Conservation (phyloP, 495 filamentous ascomycete species). For the Melanomma pulvis-pyrius region DNA sequence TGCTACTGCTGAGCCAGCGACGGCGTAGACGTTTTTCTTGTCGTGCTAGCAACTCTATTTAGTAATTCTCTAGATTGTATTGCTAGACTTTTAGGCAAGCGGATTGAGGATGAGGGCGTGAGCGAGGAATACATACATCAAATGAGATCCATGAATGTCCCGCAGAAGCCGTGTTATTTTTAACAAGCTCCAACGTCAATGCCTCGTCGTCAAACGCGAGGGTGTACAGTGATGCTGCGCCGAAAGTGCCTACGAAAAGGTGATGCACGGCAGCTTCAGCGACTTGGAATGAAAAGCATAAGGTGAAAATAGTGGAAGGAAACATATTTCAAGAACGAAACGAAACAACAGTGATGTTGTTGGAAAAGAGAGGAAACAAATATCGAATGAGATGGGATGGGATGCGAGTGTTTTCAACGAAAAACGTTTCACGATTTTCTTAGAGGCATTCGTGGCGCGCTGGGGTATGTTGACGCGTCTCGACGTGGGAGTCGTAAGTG, state of each 20-base stretch:
- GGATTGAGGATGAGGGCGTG: neutral
- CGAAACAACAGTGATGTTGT: neutral
- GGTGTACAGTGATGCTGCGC: neutral
- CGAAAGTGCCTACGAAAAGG: neutral
- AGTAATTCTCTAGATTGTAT: neutral
- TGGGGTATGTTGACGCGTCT: neutral
- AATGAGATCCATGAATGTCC: neutral
- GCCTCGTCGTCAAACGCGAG: constrained; percentile 3
- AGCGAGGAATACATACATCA: neutral
- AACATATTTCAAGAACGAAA: neutral
- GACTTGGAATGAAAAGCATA: neutral
- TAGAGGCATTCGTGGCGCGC: neutral
- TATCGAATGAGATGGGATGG: no score
- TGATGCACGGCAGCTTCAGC: neutral
- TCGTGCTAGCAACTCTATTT: no score
- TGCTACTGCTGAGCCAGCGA: neutral
- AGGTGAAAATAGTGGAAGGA: neutral
- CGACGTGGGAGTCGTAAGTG: neutral
- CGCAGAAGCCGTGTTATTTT: neutral
- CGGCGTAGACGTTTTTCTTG: constrained; percentile 5
- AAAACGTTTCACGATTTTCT: neutral
- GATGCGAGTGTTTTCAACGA: neutral
- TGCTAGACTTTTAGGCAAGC: no score
- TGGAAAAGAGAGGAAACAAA: neutral
- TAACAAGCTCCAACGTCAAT: neutral